Conservation (phyloP, 768 basidiomycete species). For the Lactarius pseudohatsudake region DNA sequence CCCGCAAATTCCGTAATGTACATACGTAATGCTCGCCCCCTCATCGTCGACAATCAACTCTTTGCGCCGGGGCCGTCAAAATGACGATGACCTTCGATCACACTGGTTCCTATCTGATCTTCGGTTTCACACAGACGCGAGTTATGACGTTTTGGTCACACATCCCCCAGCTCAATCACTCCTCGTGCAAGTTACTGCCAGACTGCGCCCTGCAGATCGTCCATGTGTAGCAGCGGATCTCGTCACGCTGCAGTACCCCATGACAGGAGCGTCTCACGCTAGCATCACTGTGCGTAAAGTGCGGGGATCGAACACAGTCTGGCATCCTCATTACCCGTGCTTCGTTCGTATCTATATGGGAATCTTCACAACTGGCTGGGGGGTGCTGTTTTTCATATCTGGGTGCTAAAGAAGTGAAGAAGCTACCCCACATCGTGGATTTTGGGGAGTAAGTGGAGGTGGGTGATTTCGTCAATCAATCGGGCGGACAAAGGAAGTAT, state of each 20-base stretch:
- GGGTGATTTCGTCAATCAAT: background rate
- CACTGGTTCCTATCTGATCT: background rate
- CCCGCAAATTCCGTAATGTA: background rate
- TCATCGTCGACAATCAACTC: background rate
- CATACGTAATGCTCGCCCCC: background rate
- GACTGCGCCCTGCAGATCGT: background rate
- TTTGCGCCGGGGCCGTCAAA: constrained; percentile 2
- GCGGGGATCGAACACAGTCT: background rate
- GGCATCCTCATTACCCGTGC: background rate
- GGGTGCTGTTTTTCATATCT: background rate
- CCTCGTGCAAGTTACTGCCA: background rate
- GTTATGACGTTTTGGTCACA: background rate
- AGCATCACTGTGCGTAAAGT: background rate
- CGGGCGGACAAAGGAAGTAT: background rate
- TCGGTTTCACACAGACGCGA: background rate
- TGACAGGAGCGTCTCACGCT: background rate
- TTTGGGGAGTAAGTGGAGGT: background rate
- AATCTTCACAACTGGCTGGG: background rate
- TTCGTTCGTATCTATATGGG: background rate
- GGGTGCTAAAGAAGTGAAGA: background rate
- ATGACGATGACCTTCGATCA: background rate
- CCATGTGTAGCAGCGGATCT: too few species aligned
- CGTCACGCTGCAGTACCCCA: background rate
- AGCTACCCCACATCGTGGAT: background rate
- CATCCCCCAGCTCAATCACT: background rate